Base-by-base conservation (phyloP, 108 stramenopile species). In the Cyclotella baltica region DNA sequence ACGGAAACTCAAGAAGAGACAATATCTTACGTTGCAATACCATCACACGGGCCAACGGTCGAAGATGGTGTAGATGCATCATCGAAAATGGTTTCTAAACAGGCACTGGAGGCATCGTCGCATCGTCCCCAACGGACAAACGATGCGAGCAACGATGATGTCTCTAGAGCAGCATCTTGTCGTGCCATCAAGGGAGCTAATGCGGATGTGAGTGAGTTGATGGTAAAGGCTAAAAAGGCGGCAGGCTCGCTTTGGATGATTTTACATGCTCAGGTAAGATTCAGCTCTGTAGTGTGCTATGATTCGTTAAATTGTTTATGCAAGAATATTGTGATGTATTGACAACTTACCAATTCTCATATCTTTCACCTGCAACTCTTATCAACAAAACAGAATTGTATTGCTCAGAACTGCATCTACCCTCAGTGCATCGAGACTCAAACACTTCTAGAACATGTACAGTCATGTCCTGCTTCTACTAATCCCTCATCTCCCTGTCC, bases 221-320 rank as follows among this genome's bases (percentile, higher is more conserved):
- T 93, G 4, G 59, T 79, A 31, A 95, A 93, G 67, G 89, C 94
- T 13, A 95, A 95, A 72, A 88, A 89, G 65, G 94, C 94, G 28
- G 90, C 94, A 16, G 80, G 85, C 0, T 92, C 89, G 1, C 70
- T 95, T n/a, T 95, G 88, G 89, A 88, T 87, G 53, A 82, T 95
- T 31, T 76, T 95, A 19, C 94, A 95, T 84, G 89, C 94, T 19
- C 89, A 93, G 92, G 93, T 95, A 83, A 34, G 93, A 59, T 13
- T n/a, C 9, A 34, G n/a, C 61, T 63, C 34, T 46, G 72, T 52
- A 16, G 8, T 27, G 29, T 1, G 25, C 29, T 50, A 16, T 58
- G 31, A 10, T 59, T 48, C n/a, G 19, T 48, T 48, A 48, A 16
- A 6, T 48, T 48, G n/a, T n/a, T 13, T 11, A 11, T 13, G 6